Conservation (phyloP, 2,329 filamentous ascomycete species). For the Sporothrix sp. region DNA sequence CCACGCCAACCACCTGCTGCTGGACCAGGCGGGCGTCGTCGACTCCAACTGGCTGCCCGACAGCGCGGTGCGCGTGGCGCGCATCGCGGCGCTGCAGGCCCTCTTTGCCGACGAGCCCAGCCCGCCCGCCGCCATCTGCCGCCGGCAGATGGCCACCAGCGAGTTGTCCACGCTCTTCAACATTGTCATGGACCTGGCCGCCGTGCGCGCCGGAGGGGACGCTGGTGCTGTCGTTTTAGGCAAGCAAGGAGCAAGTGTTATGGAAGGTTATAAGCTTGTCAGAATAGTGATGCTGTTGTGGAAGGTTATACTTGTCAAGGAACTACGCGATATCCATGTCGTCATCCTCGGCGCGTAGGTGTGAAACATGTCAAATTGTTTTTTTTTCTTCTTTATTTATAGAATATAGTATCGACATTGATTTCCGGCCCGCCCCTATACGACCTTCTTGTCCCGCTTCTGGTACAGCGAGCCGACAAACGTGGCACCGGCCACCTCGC, state of each 20-base stretch:
- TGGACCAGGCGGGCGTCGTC: background rate
- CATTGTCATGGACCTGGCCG: conserved; percentile 10
- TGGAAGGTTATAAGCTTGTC: background rate
- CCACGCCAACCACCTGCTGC: conserved; percentile 8
- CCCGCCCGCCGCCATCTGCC: background rate
- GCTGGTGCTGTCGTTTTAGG: background rate
- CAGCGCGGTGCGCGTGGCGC: background rate
- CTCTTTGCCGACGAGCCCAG: background rate
- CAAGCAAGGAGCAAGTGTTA: too few relatives aligned
- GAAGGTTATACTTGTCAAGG: too few relatives aligned
- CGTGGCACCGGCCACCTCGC: too few relatives aligned
- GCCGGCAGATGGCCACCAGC: background rate
- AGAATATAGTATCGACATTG: too few relatives aligned
- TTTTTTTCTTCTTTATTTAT: too few relatives aligned
- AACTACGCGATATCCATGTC: too few relatives aligned
- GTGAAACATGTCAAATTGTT: too few relatives aligned
- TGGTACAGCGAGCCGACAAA: too few relatives aligned
- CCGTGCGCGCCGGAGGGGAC: background rate
- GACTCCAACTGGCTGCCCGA: conserved; percentile 7
- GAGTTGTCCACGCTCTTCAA: conserved; percentile 6
- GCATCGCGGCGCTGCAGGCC: background rate
- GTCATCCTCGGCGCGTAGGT: too few relatives aligned
- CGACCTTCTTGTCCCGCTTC: too few relatives aligned
- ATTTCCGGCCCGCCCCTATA: too few relatives aligned
- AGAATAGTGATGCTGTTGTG: too few relatives aligned